Evolutionary conservation across 75 land plant genomes (phyloP).

Genomic region (Pseudotsuga menziesii): DNA sequence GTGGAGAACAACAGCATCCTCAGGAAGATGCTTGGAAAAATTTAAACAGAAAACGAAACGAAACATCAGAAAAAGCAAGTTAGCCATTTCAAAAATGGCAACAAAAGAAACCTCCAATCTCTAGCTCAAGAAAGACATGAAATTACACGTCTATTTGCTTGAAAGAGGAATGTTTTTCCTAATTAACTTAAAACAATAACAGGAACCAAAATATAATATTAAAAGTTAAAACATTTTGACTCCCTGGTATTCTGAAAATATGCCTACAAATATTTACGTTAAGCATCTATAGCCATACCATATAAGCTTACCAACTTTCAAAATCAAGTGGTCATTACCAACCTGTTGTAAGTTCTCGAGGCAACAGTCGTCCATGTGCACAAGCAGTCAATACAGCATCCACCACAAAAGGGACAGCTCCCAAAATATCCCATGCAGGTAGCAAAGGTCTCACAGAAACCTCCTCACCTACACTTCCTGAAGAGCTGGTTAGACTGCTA

Average conservation of each 20-base stretch:
- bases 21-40: neutral
- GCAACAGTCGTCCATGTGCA: constrained; percentile 68
- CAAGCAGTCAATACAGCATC: constrained; percentile 80
- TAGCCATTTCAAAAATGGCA: neutral
- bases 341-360: constrained; percentile 84
- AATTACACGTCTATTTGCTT: neutral
- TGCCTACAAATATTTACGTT: neutral
- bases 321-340: neutral
- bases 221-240: neutral
- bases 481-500: constrained; percentile 34
- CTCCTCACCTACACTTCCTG: constrained; percentile 44
- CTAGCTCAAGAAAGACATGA: neutral
- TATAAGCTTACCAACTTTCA: neutral
- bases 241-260: neutral
- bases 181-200: neutral
- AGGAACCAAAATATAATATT: neutral
- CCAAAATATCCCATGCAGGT: constrained; percentile 82
- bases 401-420: constrained; percentile 74
- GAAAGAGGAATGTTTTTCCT: neutral
- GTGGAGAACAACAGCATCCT: neutral
- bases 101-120: neutral
- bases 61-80: neutral
- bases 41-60: neutral
- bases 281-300: neutral
- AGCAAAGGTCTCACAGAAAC: constrained; percentile 41